A percentile compares a stretch with the other conserved stretches of the same genome.
phyloP scores from a whole-genome alignment of 257 asterid species.

The Salvia miltiorrhiza region DNA sequence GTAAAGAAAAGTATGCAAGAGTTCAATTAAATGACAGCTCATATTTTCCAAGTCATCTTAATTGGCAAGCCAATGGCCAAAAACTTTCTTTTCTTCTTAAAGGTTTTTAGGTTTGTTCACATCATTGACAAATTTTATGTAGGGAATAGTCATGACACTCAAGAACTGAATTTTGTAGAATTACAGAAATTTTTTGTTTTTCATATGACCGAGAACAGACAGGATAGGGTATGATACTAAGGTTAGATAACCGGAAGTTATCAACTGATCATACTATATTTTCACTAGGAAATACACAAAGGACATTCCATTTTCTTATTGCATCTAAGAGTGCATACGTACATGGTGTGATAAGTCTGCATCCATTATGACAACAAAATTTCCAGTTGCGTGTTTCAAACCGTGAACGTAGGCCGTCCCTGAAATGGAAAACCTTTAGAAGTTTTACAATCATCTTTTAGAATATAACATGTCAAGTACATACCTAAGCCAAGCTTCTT shows the following conservation, averaged over 20 bases:
- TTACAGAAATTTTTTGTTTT: neutral
- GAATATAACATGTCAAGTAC: constrained; percentile 15
- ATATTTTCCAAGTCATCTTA: neutral
- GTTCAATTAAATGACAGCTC: neutral
- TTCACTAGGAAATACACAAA: constrained; percentile 1
- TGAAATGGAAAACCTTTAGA: constrained; percentile 37
- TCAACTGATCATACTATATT: neutral
- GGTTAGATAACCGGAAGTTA: neutral
- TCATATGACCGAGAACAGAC: neutral
- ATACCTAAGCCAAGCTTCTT: constrained; percentile 93
- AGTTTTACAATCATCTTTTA: constrained; percentile 10
- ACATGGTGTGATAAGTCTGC: constrained; percentile 99
- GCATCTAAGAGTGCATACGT: constrained; percentile 34
- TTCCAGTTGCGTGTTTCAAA: constrained; percentile 83
- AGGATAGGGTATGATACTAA: neutral
- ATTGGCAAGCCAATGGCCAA: neutral
- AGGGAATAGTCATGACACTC: neutral
- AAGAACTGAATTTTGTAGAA: neutral
- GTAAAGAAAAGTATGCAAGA: neutral
- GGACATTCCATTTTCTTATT: neutral
- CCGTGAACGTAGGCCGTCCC: constrained; percentile 98
- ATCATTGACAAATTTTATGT: neutral
- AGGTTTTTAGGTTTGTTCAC: constrained; percentile 4
- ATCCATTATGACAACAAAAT: constrained; percentile 94
- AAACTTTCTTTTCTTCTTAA: neutral